These are phyloP conservation scores for Strigomonas oncopelti DNA, from an alignment of 208 protist genomes.

Conservation along the genomic window DNA sequence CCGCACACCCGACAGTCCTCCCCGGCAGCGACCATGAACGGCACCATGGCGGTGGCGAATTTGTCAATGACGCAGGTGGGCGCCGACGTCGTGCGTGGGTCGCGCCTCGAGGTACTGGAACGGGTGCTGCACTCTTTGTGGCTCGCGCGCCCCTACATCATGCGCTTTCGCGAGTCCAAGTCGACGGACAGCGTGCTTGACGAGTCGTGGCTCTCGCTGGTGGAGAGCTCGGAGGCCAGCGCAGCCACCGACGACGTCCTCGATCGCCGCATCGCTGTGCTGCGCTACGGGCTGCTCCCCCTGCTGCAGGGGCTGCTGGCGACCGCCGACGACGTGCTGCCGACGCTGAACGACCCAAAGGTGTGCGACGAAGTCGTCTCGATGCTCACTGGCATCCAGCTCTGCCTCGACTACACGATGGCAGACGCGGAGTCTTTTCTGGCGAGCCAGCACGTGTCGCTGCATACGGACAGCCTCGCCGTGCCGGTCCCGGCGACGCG, in stretches of 20 bases:
- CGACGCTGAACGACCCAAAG: conserved; percentile 41
- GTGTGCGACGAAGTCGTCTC: conserved; percentile 64
- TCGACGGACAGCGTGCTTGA: conserved; percentile 58
- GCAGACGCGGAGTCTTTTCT: conserved; percentile 33
- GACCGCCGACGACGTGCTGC: conserved; percentile 68
- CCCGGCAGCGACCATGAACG: neutral
- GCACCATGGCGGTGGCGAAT: neutral
- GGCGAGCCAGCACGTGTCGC: neutral
- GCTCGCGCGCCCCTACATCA: conserved; percentile 17
- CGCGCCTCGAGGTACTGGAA: neutral
- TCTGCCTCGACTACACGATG: conserved; percentile 77
- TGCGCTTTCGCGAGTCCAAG: conserved; percentile 47
- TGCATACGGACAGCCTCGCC: neutral
- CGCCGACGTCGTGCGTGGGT: neutral
- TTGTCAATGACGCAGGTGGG: neutral
- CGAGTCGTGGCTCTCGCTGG: conserved; percentile 69
- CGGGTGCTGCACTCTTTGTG: conserved; percentile 20
- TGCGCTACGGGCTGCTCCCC: conserved; percentile 68
- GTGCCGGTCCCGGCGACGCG: neutral
- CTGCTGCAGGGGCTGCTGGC: conserved; percentile 75
- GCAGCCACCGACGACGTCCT: conserved; percentile 37
- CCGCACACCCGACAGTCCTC: conserved; percentile 1
- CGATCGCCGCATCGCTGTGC: conserved; percentile 47
- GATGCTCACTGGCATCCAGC: conserved; percentile 60
- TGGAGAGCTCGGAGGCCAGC: conserved; percentile 57